phyloP scores from a whole-genome alignment of 2,329 filamentous ascomycete species.

The Aspergillus pseudotamarii region DNA sequence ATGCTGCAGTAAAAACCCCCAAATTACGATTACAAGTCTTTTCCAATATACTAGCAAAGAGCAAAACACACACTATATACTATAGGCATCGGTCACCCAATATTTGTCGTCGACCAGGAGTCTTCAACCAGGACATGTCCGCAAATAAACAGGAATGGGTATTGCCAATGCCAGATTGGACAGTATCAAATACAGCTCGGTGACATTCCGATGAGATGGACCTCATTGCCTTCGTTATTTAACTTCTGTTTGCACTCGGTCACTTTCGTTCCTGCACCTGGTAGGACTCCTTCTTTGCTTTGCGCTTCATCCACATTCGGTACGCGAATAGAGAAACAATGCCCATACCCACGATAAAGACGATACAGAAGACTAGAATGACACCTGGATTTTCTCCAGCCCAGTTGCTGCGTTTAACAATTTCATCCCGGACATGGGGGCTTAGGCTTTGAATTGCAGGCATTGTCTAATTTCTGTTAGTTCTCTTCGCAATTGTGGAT shows the following conservation, averaged over 20 bases:
- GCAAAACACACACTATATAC: background rate
- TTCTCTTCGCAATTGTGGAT: background rate
- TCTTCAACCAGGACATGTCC: background rate
- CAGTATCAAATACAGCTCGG: background rate
- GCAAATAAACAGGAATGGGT: background rate
- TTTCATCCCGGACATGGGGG: conserved; percentile 23
- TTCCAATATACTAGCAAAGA: background rate
- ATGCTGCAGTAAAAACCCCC: background rate
- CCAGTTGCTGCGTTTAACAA: conserved; percentile 55
- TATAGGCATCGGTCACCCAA: background rate
- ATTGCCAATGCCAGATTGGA: background rate
- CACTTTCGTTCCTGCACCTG: conserved; percentile 8
- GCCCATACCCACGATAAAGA: conserved; percentile 58
- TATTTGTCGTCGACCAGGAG: background rate
- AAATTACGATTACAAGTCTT: conserved; percentile 5
- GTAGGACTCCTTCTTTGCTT: conserved; percentile 28
- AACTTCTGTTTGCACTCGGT: background rate
- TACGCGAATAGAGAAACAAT: conserved; percentile 55
- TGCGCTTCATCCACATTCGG: conserved; percentile 43
- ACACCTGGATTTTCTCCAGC: conserved; percentile 61
- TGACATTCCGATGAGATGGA: background rate
- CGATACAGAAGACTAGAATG: conserved; percentile 64
- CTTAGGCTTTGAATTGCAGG: conserved; percentile 25
- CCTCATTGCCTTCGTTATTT: background rate
- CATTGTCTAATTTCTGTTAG: conserved; percentile 20